Evolutionary conservation across 768 basidiomycete species (phyloP).

Genomic region (Coprinopsis sp.): DNA sequence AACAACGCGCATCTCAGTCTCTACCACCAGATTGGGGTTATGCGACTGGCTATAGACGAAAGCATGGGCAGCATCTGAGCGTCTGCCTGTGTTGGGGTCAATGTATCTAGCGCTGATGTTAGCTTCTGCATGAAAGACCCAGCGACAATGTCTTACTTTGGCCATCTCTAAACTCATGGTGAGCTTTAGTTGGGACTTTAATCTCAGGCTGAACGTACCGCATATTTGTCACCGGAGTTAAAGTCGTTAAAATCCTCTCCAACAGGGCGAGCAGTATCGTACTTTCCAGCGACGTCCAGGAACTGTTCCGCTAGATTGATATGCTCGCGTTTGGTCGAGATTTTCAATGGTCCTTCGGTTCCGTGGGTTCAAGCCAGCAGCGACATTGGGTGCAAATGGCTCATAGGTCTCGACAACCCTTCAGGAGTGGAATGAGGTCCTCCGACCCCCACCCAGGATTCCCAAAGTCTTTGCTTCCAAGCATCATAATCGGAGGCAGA

Average conservation of each 20-base stretch:
- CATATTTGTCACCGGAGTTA: constrained; percentile 36
- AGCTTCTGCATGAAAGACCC: neutral
- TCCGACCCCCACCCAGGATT: constrained; percentile 61
- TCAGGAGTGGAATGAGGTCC: constrained; percentile 52
- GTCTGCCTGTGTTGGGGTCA: constrained; percentile 42
- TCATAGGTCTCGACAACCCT: constrained; percentile 38
- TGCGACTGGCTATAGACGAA: constrained; percentile 45
- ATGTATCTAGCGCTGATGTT: constrained; percentile 43
- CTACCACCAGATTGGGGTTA: constrained; percentile 39
- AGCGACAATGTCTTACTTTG: constrained; percentile 34
- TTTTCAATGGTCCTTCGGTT: constrained; percentile 43
- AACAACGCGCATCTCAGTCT: constrained; percentile 38
- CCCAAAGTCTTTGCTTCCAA: constrained; percentile 45
- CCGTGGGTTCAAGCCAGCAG: constrained; percentile 37
- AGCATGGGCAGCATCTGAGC: constrained; percentile 52
- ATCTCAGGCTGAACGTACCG: constrained; percentile 29
- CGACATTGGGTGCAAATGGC: neutral
- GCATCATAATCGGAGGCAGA: constrained; percentile 63
- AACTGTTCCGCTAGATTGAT: constrained; percentile 42
- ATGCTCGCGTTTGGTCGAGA: constrained; percentile 36
- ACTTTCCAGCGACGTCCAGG: constrained; percentile 42
- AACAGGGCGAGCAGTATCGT: constrained; percentile 42
- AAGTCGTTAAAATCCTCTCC: constrained; percentile 49
- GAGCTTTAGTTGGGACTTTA: neutral
- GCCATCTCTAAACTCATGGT: constrained; percentile 40